These are phyloP conservation scores for Leishmania tropica DNA, from an alignment of 208 protist species.

Conservation along the genomic window DNA sequence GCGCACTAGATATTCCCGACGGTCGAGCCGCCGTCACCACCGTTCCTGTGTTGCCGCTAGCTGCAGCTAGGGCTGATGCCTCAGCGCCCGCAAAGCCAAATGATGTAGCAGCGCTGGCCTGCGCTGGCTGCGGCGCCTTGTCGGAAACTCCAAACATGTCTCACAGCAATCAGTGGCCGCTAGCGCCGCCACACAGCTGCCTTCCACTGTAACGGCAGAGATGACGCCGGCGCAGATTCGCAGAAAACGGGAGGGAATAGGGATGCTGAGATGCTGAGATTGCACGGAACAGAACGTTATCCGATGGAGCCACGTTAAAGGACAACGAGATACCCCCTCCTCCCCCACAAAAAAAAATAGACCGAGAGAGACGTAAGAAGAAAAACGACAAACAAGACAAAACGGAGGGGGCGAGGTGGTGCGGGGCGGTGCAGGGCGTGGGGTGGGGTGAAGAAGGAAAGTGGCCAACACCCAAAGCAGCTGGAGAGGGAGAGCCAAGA, in stretches of 20 bases:
- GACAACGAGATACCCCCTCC: neutral
- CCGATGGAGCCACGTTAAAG: neutral
- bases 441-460: neutral
- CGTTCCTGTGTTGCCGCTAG: neutral
- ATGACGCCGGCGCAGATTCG: neutral
- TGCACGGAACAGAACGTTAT: neutral
- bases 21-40: neutral
- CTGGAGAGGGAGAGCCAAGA: neutral
- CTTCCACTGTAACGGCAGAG: neutral
- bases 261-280: neutral
- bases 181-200: neutral
- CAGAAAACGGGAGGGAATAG: neutral
- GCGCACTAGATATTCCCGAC: neutral
- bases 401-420: too few species aligned
- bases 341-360: neutral
- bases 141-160: conserved; percentile 4
- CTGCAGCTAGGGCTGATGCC: neutral
- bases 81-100: neutral
- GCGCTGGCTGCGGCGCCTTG: neutral
- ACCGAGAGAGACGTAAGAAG: too few species aligned
- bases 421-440: too few species aligned
- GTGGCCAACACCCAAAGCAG: neutral
- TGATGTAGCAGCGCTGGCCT: neutral
- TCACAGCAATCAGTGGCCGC: neutral
- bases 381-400: neutral